Conservation (phyloP, 768 basidiomycete genomes). For the Mycena albidolilacea region DNA sequence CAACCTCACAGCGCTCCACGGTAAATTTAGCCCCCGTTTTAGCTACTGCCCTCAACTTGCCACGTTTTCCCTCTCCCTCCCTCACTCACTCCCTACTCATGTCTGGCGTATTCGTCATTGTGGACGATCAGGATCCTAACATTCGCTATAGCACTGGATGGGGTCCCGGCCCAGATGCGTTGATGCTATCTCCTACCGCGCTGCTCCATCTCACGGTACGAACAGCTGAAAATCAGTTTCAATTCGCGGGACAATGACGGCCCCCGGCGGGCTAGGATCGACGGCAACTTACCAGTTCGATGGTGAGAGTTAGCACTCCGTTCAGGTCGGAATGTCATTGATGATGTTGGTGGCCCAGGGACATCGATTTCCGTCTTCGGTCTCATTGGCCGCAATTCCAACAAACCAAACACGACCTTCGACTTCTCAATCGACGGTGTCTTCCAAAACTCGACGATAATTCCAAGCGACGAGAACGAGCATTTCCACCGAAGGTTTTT, state of each 20-base stretch:
- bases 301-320: neutral
- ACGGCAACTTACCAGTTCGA: neutral
- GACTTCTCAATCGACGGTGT: neutral
- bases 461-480: neutral
- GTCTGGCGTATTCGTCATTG: constrained; percentile 24
- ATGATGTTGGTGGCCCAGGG: neutral
- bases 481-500: neutral
- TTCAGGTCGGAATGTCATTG: neutral
- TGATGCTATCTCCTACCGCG: neutral
- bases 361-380: neutral
- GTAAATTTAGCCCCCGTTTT: neutral
- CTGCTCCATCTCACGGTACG: neutral
- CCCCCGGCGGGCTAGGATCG: constrained; percentile 19
- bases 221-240: neutral
- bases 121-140: constrained; percentile 21
- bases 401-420: neutral
- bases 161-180: constrained; percentile 7
- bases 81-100: neutral
- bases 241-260: neutral
- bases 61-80: neutral
- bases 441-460: neutral
- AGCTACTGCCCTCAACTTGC: neutral
- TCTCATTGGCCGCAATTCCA: neutral
- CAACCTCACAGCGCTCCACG: neutral
- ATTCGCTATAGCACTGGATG: constrained; percentile 8